Conservation (phyloP, 495 filamentous ascomycete genomes). For the Oleoguttula mirabilis region DNA sequence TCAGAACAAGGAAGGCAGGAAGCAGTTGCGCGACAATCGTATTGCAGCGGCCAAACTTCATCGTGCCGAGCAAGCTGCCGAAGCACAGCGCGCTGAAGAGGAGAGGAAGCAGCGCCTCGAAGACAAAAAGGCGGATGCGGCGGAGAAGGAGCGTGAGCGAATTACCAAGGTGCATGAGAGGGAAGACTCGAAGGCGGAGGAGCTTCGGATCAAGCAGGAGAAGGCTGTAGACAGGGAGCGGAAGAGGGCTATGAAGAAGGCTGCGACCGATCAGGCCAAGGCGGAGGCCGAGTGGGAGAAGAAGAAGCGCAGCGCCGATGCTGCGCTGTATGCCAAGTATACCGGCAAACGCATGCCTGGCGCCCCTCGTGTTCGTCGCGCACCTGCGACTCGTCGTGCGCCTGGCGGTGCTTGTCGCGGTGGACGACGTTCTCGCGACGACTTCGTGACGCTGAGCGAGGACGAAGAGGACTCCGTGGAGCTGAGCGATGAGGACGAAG, state of each 20-base stretch:
- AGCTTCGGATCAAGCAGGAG: slow-evolving; percentile 2
- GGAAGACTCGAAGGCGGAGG: slow-evolving; percentile 2
- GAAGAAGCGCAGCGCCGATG: slow-evolving; percentile 2
- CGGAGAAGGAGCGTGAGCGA: not conserved
- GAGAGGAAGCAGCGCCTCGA: slow-evolving; percentile 23
- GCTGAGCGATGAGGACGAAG: not conserved
- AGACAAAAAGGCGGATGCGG: slow-evolving; percentile 50
- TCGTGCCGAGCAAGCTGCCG: slow-evolving; percentile 1
- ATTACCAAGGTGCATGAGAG: not conserved
- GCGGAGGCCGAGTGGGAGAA: slow-evolving; percentile 2
- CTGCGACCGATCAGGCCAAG: not conserved
- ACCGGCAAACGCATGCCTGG: not conserved
- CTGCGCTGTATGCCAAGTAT: not conserved
- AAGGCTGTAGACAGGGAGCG: not conserved
- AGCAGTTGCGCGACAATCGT: slow-evolving; percentile 14
- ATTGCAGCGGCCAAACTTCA: slow-evolving; percentile 11
- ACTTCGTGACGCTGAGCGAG: not conserved
- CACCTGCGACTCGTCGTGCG: no score
- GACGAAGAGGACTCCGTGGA: slow-evolving; percentile 1
- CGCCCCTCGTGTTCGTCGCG: not conserved
- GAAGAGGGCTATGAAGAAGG: slow-evolving; percentile 6
- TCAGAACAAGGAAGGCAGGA: slow-evolving; percentile 21
- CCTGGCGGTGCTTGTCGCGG: no score
- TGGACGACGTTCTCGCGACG: not conserved
- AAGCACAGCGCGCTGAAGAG: slow-evolving; percentile 8